Conservation (phyloP, 2,329 filamentous ascomycete genomes). For the Didymella pinodella region DNA sequence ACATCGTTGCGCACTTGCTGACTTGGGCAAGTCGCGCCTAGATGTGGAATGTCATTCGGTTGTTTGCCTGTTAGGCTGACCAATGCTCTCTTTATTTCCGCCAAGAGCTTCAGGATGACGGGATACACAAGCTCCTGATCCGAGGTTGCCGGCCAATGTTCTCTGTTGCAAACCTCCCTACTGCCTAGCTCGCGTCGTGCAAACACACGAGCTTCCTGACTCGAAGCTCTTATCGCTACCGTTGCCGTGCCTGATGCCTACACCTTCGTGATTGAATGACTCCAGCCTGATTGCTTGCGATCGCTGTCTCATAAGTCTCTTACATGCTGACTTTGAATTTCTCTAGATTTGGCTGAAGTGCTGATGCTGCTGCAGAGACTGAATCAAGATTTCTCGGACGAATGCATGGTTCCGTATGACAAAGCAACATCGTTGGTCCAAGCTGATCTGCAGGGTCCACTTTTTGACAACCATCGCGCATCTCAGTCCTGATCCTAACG, state of each 20-base stretch:
- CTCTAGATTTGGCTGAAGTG: slow-evolving; percentile 2
- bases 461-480: slow-evolving; percentile 5
- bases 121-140: slow-evolving; percentile 26
- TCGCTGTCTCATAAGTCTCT: not conserved
- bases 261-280: not conserved
- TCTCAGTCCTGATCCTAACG: slow-evolving; percentile 1
- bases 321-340: slow-evolving; percentile 1
- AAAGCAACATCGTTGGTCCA: slow-evolving; percentile 14
- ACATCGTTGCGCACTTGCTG: slow-evolving; percentile 21
- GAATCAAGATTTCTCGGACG: slow-evolving; percentile 4
- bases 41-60: slow-evolving; percentile 15
- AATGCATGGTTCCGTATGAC: slow-evolving; percentile 18
- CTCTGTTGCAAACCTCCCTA: slow-evolving; percentile 10
- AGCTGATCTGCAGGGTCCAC: slow-evolving; percentile 16
- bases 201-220: slow-evolving; percentile 9
- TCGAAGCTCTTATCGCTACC: not conserved
- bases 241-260: not conserved
- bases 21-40: slow-evolving; percentile 26
- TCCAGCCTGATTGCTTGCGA: not conserved
- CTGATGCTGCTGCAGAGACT: slow-evolving; percentile 15
- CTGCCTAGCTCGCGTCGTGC: slow-evolving; percentile 13
- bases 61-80: slow-evolving; percentile 28
- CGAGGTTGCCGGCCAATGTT: slow-evolving; percentile 27
- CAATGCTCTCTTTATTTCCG: slow-evolving; percentile 28
- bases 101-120: slow-evolving; percentile 25